Evolutionary conservation across 2,329 filamentous ascomycete genomes (phyloP), one percentile per base, ranked within the genome.

Genomic region (Epichloe scottii): DNA sequence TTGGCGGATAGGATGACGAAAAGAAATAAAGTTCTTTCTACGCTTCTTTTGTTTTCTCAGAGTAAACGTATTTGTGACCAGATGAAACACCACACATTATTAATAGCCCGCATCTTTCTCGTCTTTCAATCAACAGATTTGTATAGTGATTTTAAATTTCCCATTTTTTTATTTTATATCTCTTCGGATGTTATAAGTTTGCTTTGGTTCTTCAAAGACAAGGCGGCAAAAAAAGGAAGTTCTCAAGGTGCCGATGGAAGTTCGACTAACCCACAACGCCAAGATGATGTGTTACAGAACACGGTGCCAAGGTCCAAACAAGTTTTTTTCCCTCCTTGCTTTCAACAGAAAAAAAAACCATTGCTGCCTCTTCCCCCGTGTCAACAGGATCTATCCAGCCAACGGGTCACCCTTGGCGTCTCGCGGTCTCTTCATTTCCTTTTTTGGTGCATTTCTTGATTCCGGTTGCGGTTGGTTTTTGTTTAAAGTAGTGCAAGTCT

Each of bases 251-350:
- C 58, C 60, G 58, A 60, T 57, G 30, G 17, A 49, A 41, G 52
- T 57, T 60, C 58, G 61, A 60, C 63, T 58, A 60, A 62, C 50
- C 66, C 63, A 61, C 66, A 68, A 67, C 66, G 66, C 66, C 65
- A 60, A 62, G 59, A 64, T 66, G 61, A 58, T 57, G 63, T 55
- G 55, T 53, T 60, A 58, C 61, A 59, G 54, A 63, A 65, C 60
- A 61, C 58, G 60, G 60, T 62, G 62, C 60, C 62, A 60, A 59
- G 59, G 56, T 57, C 38, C 57, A 40, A 23, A 23, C 57, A 55
- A 54, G 60, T 57, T 58, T 55, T 11, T 4, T 35, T n/a, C 38
- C 5, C 43, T 35, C 35, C n/a, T 42, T 26, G 10, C 17, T 43
- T 30, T 30, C 1, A 30, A 11, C 14, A 40, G 39, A 40, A 44